Conservation (phyloP, 2,329 filamentous ascomycete species). For the Pseudovirgaria hyperparasitica region DNA sequence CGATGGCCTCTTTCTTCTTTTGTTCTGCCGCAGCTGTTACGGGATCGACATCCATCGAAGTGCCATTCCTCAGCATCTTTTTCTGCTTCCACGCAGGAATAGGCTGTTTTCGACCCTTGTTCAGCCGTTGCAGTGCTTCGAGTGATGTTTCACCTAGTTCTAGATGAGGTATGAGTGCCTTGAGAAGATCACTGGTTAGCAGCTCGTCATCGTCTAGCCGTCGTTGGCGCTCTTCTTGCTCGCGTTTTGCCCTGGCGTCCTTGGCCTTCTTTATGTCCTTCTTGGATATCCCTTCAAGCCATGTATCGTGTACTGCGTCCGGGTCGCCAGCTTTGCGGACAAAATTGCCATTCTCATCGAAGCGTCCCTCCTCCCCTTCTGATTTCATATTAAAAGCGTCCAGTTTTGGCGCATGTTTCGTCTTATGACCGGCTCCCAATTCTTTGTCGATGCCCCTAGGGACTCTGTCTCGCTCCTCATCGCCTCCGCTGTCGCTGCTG, state of each 20-base stretch:
- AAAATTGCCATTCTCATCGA: constrained; percentile 85
- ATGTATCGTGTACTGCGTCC: constrained; percentile 80
- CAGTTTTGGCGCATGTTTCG: constrained; percentile 83
- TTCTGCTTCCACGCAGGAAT: constrained; percentile 47
- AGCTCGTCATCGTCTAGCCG: constrained; percentile 63
- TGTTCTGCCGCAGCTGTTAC: constrained; percentile 45
- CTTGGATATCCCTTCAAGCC: constrained; percentile 85
- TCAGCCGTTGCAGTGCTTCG: constrained; percentile 74
- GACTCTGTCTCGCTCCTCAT: constrained; percentile 54
- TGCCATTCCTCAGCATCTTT: constrained; percentile 32
- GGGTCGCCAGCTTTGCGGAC: constrained; percentile 80
- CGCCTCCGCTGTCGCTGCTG: constrained; percentile 43
- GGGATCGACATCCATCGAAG: constrained; percentile 58
- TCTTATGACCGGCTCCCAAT: constrained; percentile 78
- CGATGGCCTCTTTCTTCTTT: constrained; percentile 59
- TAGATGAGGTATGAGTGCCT: constrained; percentile 57
- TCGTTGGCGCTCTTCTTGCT: constrained; percentile 60
- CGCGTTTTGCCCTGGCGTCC: constrained; percentile 74
- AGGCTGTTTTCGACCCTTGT: constrained; percentile 42
- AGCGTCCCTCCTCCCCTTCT: constrained; percentile 85
- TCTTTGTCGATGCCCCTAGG: constrained; percentile 68
- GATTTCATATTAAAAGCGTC: constrained; percentile 91
- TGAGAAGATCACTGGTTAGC: constrained; percentile 60
- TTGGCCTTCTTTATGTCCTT: constrained; percentile 84
- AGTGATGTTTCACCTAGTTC: constrained; percentile 75